Evolutionary conservation across 2,329 filamentous ascomycete species (phyloP).

Genomic region (Drechslera avenae): DNA sequence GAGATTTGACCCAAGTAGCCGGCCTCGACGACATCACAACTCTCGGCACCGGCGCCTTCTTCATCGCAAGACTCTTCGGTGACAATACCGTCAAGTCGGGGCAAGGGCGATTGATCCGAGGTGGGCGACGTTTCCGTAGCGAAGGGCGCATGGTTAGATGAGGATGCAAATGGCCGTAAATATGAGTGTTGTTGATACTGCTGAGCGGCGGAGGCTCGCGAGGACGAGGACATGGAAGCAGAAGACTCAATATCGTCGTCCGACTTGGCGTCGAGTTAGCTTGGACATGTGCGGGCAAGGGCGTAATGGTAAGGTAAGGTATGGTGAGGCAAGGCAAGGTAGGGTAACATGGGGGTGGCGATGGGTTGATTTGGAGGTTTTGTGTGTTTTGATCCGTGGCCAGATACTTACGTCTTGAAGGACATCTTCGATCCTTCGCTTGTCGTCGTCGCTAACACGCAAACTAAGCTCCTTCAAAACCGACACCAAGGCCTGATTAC

Average conservation of each 20-base stretch:
- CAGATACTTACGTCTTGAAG: constrained; percentile 16
- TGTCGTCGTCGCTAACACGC: constrained; percentile 17
- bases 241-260: constrained; percentile 4
- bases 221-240: constrained; percentile 2
- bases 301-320: too few species aligned
- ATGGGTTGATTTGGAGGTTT: background rate
- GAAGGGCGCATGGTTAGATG: background rate
- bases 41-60: background rate
- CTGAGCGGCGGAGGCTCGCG: background rate
- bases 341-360: too few species aligned
- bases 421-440: constrained; percentile 13
- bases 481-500: constrained; percentile 18
- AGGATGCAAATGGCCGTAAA: background rate
- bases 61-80: constrained; percentile 2
- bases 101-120: background rate
- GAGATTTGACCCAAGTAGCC: constrained; percentile 23
- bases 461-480: constrained; percentile 22
- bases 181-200: constrained; percentile 2
- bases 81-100: background rate
- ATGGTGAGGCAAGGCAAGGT: too few species aligned
- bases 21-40: constrained; percentile 4
- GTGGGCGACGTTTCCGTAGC: background rate
- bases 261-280: constrained; percentile 7
- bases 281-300: too few species aligned
- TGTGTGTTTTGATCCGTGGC: background rate